These are phyloP conservation scores for Claviceps paspali DNA, from an alignment of 2,329 filamentous ascomycete genomes.

Conservation along the genomic window DNA sequence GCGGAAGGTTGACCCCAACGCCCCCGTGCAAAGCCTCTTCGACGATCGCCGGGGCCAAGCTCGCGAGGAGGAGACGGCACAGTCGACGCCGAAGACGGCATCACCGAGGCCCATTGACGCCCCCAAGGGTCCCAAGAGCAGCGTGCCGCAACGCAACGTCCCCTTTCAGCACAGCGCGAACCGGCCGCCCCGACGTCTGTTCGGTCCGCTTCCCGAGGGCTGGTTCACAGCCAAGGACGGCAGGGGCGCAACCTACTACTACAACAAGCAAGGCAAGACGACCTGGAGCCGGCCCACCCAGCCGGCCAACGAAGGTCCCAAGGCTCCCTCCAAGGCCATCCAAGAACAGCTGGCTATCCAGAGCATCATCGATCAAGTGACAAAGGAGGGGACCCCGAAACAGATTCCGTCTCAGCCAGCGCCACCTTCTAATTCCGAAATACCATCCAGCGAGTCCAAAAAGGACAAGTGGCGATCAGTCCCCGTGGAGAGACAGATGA, in stretches of 20 bases:
- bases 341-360: constrained; percentile 61
- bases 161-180: constrained; percentile 34
- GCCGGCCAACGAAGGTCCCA: constrained; percentile 49
- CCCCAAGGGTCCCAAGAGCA: constrained; percentile 46
- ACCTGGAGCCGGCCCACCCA: constrained; percentile 69
- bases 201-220: constrained; percentile 53
- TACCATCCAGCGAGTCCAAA: constrained; percentile 41
- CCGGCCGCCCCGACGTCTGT: constrained; percentile 39
- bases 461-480: constrained; percentile 57
- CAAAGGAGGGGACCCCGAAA: constrained; percentile 45
- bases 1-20: constrained; percentile 66
- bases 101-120: constrained; percentile 33
- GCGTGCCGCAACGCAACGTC: constrained; percentile 35
- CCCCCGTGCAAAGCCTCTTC: constrained; percentile 38
- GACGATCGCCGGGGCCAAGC: constrained; percentile 43
- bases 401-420: constrained; percentile 47
- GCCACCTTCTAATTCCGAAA: constrained; percentile 31
- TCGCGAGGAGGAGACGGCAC: constrained; percentile 24
- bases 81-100: constrained; percentile 23
- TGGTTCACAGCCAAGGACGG: constrained; percentile 68
- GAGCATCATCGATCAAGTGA: constrained; percentile 73
- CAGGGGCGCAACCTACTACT: constrained; percentile 69
- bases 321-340: constrained; percentile 46
- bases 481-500: constrained; percentile 77
- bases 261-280: constrained; percentile 59